phyloP scores from a whole-genome alignment of 2,329 filamentous ascomycete species.

The Xylaria multiplex region DNA sequence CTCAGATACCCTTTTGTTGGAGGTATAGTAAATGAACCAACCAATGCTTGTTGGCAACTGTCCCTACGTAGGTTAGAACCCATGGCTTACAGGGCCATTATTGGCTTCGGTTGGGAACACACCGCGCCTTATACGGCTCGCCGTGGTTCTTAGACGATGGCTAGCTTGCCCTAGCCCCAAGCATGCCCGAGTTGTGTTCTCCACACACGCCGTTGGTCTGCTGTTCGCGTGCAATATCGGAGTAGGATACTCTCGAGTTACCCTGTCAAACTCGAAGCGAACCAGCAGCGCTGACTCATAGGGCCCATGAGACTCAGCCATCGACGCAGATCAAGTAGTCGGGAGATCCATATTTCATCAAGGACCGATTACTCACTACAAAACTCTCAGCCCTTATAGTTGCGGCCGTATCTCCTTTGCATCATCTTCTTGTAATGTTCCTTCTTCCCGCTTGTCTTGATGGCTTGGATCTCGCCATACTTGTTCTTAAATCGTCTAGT shows the following conservation, averaged over 20 bases:
- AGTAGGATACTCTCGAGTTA: background rate
- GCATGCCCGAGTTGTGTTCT: background rate
- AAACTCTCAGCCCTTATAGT: conserved; percentile 42
- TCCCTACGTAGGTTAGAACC: background rate
- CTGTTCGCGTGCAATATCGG: background rate
- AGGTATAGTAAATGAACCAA: background rate
- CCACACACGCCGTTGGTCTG: background rate
- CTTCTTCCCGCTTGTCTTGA: conserved; percentile 89
- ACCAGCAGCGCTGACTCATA: background rate
- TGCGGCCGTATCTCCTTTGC: conserved; percentile 48
- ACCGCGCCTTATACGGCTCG: background rate
- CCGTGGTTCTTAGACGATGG: background rate
- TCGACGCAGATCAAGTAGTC: background rate
- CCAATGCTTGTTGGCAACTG: background rate
- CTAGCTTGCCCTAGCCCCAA: background rate
- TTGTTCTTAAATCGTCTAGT: conserved; percentile 83
- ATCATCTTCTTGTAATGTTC: conserved; percentile 85
- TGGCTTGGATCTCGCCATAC: conserved; percentile 83
- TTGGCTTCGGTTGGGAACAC: background rate
- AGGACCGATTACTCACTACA: conserved; percentile 6
- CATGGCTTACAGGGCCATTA: background rate
- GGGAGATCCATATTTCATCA: conserved; percentile 6
- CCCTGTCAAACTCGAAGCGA: background rate
- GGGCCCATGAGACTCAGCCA: background rate
- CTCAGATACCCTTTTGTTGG: background rate